Evolutionary conservation across 805 yeast genomes (phyloP).

Genomic region (Candida tallmaniae): DNA sequence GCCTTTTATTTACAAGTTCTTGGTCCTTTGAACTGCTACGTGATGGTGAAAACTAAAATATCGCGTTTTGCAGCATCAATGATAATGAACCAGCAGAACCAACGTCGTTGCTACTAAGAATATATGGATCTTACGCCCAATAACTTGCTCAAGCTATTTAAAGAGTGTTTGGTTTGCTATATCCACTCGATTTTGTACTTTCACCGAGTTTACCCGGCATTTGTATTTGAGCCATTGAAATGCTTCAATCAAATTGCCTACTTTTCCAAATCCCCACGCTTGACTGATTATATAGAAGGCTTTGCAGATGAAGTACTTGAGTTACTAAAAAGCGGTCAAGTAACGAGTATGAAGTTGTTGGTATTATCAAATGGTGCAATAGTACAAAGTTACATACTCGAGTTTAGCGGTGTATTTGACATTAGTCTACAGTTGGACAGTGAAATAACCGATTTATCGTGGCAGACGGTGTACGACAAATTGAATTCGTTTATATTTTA

Average conservation of each 20-base stretch:
- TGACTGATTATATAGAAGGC: conserved; percentile 39
- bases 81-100: too few relatives aligned
- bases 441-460: too few relatives aligned
- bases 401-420: too few relatives aligned
- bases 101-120: too few relatives aligned
- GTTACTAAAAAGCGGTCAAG: conserved; percentile 13
- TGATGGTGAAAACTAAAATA: too few relatives aligned
- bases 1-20: too few relatives aligned
- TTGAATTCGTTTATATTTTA: conserved; percentile 24
- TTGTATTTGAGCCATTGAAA: conserved; percentile 41
- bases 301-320: conserved; percentile 20
- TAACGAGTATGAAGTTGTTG: conserved; percentile 32
- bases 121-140: background rate
- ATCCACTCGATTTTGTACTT: conserved; percentile 53
- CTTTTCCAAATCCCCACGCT: conserved; percentile 43
- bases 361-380: conserved; percentile 29
- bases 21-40: background rate
- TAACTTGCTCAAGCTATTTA: conserved; percentile 27
- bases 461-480: conserved; percentile 32
- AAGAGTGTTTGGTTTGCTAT: conserved; percentile 48
- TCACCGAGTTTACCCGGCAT: conserved; percentile 49
- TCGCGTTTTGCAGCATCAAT: too few relatives aligned
- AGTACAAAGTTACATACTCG: conserved; percentile 35
- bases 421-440: too few relatives aligned
- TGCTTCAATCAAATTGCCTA: conserved; percentile 41